A percentile compares a stretch with the other conserved stretches of the same genome.
Conservation (phyloP, 2,329 filamentous ascomycete species). For the Fusarium miscanthi region DNA sequence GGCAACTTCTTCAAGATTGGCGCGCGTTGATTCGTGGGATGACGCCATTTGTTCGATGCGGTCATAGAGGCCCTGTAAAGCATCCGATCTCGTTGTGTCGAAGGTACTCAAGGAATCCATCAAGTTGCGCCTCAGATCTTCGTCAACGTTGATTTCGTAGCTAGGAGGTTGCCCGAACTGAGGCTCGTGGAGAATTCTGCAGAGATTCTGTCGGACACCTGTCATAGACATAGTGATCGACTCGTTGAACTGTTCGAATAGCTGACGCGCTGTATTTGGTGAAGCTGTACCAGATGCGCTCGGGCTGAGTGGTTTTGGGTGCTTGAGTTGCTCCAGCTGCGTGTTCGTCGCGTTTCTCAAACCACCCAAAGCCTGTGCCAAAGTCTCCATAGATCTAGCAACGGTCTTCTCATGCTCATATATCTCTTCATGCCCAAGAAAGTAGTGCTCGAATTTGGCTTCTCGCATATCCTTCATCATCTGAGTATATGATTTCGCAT, state of each 20-base stretch:
- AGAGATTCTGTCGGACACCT: slow-evolving; percentile 20
- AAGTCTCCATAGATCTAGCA: slow-evolving; percentile 83
- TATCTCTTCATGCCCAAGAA: slow-evolving; percentile 80
- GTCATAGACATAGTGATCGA: slow-evolving; percentile 36
- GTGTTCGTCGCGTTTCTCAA: slow-evolving; percentile 88
- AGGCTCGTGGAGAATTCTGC: slow-evolving; percentile 38
- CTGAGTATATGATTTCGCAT: slow-evolving; percentile 72
- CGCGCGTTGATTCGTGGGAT: slow-evolving; percentile 73
- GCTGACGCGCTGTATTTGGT: slow-evolving; percentile 9
- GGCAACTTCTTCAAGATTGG: slow-evolving; percentile 91
- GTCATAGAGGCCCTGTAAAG: slow-evolving; percentile 82
- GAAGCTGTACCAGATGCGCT: accelerated
- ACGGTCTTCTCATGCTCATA: slow-evolving; percentile 83
- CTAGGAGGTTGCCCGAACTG: slow-evolving; percentile 48
- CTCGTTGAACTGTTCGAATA: slow-evolving; percentile 32
- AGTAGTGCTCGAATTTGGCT: slow-evolving; percentile 88
- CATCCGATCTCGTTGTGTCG: slow-evolving; percentile 90
- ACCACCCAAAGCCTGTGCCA: slow-evolving; percentile 90
- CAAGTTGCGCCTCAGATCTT: slow-evolving; percentile 86
- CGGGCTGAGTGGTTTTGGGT: not conserved
- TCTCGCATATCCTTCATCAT: slow-evolving; percentile 85
- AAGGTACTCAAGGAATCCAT: slow-evolving; percentile 88
- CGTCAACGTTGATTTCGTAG: slow-evolving; percentile 66
- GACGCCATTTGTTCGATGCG: slow-evolving; percentile 71
- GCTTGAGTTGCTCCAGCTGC: slow-evolving; percentile 82